phyloP scores from a whole-genome alignment of 2,329 filamentous ascomycete species.

The Clonostachys rhizophaga region DNA sequence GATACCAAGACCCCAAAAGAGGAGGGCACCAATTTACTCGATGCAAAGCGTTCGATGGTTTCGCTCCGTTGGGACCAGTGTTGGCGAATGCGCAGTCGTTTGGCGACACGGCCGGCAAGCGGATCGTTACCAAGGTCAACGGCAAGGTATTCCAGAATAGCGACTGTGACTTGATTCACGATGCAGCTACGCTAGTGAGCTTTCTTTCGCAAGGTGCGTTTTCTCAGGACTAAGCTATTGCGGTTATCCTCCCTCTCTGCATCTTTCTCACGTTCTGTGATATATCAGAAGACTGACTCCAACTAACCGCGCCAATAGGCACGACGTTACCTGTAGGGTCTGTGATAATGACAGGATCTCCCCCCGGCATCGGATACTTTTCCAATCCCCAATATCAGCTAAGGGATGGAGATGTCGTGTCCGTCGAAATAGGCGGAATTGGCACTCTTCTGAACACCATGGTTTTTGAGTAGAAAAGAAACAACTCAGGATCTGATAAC shows the following conservation, averaged over 20 bases:
- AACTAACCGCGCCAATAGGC: too few species aligned
- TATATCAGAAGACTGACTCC: too few species aligned
- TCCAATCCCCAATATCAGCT: conserved; percentile 18
- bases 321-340: conserved; percentile 23
- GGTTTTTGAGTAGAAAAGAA: conserved; percentile 6
- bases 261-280: too few species aligned
- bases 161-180: conserved; percentile 39
- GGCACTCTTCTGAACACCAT: conserved; percentile 20
- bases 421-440: conserved; percentile 18
- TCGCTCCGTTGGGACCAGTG: conserved; percentile 44
- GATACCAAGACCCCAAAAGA: conserved; percentile 38
- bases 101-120: conserved; percentile 11
- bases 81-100: conserved; percentile 6
- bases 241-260: too few species aligned
- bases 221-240: too few species aligned
- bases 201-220: conserved; percentile 28
- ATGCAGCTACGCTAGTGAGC: conserved; percentile 30
- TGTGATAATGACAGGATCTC: conserved; percentile 44
- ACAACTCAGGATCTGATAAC: too few species aligned
- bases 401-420: conserved; percentile 24
- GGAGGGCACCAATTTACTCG: conserved; percentile 38
- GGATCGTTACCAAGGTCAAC: conserved; percentile 29
- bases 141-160: conserved; percentile 33
- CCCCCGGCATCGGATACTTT: conserved; percentile 28
- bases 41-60: conserved; percentile 45